Conservation (phyloP, 2,329 filamentous ascomycete species). For the Scytalidium sp. region DNA sequence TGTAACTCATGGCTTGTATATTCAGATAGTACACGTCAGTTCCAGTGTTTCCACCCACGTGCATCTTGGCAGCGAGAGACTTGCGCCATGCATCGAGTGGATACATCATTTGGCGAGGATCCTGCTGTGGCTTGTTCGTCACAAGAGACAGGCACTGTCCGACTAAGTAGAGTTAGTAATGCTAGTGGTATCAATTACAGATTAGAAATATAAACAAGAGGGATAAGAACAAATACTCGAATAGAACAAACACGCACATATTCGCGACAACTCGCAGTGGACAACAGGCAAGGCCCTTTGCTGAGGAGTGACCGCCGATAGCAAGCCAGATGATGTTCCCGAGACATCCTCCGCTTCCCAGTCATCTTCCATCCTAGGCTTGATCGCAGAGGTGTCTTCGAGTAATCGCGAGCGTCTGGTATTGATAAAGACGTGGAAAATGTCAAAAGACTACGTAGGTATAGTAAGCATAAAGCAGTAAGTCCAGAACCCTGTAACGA, state of each 20-base stretch:
- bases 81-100: constrained; percentile 20
- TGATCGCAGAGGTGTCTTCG: constrained; percentile 17
- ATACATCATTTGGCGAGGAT: constrained; percentile 19
- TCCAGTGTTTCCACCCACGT: constrained; percentile 17
- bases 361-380: constrained; percentile 21
- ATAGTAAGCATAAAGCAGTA: constrained; percentile 17
- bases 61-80: constrained; percentile 20
- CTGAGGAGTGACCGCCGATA: constrained; percentile 18
- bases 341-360: constrained; percentile 19
- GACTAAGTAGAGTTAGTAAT: constrained; percentile 19
- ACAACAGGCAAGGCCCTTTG: constrained; percentile 18
- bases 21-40: constrained; percentile 22
- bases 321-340: constrained; percentile 14
- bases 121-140: constrained; percentile 18
- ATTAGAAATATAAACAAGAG: background rate
- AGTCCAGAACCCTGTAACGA: constrained; percentile 13
- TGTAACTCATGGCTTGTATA: constrained; percentile 20
- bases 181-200: constrained; percentile 10
- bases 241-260: constrained; percentile 17
- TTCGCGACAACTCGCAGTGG: constrained; percentile 19
- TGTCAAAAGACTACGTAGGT: constrained; percentile 17
- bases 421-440: constrained; percentile 22
- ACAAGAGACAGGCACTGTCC: constrained; percentile 17
- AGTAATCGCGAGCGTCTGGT: constrained; percentile 17
- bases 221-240: background rate